Evolutionary conservation across 441 rosid species (phyloP), one percentile per base, ranked within the genome.

Genomic region (Rhodomyrtus psidioides): DNA sequence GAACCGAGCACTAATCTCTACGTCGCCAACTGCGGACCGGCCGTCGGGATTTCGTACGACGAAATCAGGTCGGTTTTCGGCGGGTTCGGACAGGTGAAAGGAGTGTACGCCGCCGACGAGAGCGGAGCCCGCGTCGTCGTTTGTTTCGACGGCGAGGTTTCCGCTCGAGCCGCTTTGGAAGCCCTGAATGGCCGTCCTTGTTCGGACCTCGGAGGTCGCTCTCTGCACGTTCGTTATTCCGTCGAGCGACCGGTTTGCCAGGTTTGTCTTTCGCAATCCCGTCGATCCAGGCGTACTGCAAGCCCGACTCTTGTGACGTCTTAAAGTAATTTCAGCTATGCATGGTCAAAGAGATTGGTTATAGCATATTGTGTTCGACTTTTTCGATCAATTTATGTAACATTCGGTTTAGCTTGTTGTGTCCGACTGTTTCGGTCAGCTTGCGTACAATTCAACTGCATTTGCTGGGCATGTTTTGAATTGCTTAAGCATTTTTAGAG

Each of bases 21-120:
- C 85, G 97, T 96, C 62, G 99, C 98, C 82, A 97, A 97, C 86
- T 97, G 99, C 55, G 99, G 99, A 21, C 99, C 99, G 53, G 94
- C 94, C 2, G 95, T 96, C 27, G 98, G 98, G 53, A 81, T 94
- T 14, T 91, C 98, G 30, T 88, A 90, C 84, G 96, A 93, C 74
- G 83, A 88, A 10, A 92, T 97, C 65, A 88, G 90, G 53, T 89
- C 94, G 51, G 95, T 87, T 83, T 97, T 97, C 85, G 81, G 92
- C 83, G 84, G 83, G 7, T 97, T 93, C 87, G 99, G 99, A 19
- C 86, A 89, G 60, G 94, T 96, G 62, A 90, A 82, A 24, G 99
- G 97, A 82, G 93, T 96, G 3, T 91, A 89, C 88, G 91, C 95
- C 28, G 99, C 98, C 53, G 99, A 97, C 87, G 98, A 93, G 39